Evolutionary conservation across 441 rosid species (phyloP).

Genomic region (Hura crepitans): DNA sequence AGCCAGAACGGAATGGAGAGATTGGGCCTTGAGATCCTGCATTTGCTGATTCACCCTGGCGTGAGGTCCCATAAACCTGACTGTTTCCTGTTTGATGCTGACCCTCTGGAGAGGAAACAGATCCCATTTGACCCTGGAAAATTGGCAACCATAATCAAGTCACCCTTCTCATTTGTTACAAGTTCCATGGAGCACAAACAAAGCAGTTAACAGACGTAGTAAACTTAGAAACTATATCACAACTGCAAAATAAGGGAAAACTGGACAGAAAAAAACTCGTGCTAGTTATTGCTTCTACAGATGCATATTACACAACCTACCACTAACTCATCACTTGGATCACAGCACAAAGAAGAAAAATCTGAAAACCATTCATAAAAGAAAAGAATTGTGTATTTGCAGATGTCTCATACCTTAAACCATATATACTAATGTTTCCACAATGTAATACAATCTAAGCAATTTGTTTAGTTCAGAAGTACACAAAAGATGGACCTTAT

Average conservation of each 20-base stretch:
- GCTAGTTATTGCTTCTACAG: no score
- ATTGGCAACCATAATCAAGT: slow-evolving; percentile 25
- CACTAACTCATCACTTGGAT: neutral
- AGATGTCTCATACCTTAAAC: neutral
- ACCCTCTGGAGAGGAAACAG: slow-evolving; percentile 80
- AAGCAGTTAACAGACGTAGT: slow-evolving; percentile 12
- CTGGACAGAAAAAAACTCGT: neutral
- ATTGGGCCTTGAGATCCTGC: slow-evolving; percentile 59
- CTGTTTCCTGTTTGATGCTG: slow-evolving; percentile 55
- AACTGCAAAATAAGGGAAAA: neutral
- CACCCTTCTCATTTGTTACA: slow-evolving; percentile 20
- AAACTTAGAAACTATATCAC: neutral
- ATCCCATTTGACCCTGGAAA: slow-evolving; percentile 77
- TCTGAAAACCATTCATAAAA: neutral
- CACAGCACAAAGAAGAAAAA: neutral
- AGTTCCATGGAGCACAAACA: slow-evolving; percentile 10
- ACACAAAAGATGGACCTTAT: neutral
- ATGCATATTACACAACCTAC: no score
- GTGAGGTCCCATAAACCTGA: slow-evolving; percentile 57
- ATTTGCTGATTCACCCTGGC: slow-evolving; percentile 49
- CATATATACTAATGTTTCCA: neutral
- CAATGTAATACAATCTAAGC: neutral
- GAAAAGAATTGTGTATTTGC: neutral
- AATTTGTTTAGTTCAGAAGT: slow-evolving; percentile 7
- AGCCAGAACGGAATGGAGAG: slow-evolving; percentile 52